Evolutionary conservation across 2,329 filamentous ascomycete species (phyloP).

Genomic region (Aureobasidium sp.): DNA sequence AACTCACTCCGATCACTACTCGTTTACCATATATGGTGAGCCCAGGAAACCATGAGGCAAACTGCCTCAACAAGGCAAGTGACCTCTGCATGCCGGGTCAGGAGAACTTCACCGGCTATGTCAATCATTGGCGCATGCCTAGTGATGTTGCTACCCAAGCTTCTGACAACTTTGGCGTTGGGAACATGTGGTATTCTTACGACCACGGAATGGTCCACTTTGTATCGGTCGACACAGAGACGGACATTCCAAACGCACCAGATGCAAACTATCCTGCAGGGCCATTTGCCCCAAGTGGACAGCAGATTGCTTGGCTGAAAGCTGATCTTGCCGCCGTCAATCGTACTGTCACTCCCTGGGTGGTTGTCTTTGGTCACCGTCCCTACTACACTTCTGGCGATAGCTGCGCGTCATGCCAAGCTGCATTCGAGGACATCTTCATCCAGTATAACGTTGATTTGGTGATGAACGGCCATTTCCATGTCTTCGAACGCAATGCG

Average conservation of each 20-base stretch:
- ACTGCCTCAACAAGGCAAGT: neutral
- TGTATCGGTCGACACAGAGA: neutral
- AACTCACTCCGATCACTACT: neutral
- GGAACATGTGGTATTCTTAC: neutral
- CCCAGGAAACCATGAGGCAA: neutral
- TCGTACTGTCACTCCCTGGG: neutral
- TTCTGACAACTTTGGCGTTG: neutral
- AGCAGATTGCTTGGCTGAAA: neutral
- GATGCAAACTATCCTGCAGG: neutral
- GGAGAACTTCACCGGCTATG: neutral
- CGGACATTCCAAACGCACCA: neutral
- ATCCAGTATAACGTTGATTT: neutral
- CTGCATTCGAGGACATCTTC: neutral
- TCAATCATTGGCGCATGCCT: neutral
- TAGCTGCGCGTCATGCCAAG: neutral
- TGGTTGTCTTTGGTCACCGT: neutral
- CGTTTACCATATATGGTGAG: neutral
- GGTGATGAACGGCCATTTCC: neutral
- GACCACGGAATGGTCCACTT: neutral
- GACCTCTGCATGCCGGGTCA: neutral
- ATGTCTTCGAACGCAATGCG: neutral
- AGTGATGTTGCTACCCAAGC: neutral
- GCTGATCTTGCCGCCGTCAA: neutral
- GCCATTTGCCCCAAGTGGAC: neutral
- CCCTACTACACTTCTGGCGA: neutral